Evolutionary conservation across 1,139 yeast species (phyloP).

Genomic region (Saccharomyces hybrid): DNA sequence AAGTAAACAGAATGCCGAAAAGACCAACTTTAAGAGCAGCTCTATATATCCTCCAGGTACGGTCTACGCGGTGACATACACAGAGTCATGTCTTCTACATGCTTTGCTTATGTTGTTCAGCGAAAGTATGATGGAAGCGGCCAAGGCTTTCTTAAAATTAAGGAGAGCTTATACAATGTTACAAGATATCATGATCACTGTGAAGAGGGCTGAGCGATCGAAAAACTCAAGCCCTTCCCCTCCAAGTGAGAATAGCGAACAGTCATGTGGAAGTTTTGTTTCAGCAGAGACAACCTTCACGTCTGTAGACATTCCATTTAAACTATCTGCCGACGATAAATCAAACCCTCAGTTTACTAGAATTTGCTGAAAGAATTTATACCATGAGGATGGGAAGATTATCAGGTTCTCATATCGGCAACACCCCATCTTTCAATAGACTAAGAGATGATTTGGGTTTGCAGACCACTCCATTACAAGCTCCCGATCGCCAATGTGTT

Average conservation of each 20-base stretch:
- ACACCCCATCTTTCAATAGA: conserved; percentile 39
- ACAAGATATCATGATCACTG: conserved; percentile 59
- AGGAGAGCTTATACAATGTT: conserved; percentile 82
- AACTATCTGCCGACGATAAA: conserved; percentile 35
- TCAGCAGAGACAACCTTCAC: conserved; percentile 22
- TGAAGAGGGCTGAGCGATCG: conserved; percentile 13
- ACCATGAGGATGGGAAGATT: conserved; percentile 57
- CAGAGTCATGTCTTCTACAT: conserved; percentile 77
- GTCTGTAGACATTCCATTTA: conserved; percentile 40
- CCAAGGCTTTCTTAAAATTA: conserved; percentile 77
- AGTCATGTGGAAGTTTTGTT: conserved; percentile 12
- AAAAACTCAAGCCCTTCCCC: conserved; percentile 17
- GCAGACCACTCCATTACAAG: conserved; percentile 1
- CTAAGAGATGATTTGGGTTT: conserved; percentile 39
- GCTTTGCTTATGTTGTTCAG: conserved; percentile 64
- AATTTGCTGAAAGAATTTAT: conserved; percentile 49
- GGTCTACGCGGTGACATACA: conserved; percentile 82
- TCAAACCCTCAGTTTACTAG: conserved; percentile 45
- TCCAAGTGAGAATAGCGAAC: conserved; percentile 8
- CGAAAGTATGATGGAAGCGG: conserved; percentile 68
- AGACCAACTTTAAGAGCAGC: conserved; percentile 51
- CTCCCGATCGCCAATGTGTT: conserved; percentile 11
- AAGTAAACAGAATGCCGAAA: conserved; percentile 55
- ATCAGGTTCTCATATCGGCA: conserved; percentile 53
- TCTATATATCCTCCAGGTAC: conserved; percentile 85